Base-by-base conservation (phyloP, 148 eudicot species). In the Chenopodium berlandieri region DNA sequence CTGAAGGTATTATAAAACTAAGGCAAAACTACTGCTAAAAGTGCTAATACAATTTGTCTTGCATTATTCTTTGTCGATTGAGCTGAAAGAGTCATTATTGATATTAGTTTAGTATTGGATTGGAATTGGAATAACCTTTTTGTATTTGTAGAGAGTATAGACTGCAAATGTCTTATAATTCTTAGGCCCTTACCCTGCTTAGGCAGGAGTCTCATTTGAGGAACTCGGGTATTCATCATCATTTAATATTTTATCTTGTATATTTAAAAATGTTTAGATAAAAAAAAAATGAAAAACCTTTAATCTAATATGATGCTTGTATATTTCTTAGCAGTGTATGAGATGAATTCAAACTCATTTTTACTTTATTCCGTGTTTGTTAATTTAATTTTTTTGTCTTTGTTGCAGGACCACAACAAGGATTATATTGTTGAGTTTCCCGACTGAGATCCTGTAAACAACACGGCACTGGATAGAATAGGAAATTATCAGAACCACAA, bases 361-460 rank as follows among this genome's bases (percentile, higher is more conserved):
- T 79, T 74, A 63, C 58, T 10, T 78, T 27, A 23, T 19, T 63
- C 34, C 4, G 46, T 62, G 60, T 9, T 9, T 52, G 11, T 37
- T 8, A 30, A 30, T 73, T 74, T 23, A 19, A 78, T 44, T 54
- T 64, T 79, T 71, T 63, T 58, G 78, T 87, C 66, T 52, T 79
- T 22, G 25, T 27, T 27, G 30, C 89, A 96, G 99, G 94, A 92
- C 85, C 99, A 96, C 78, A 96, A 96, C 89, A 91, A 80, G 64
- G 99, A 96, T 82, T 96, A 87, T 80, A 92, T 96, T 72, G 98
- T 96, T 62, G 89, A 92, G 79, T 89, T 96, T 79, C 99, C 99
- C 27, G 99, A 96, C 85, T 94, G 97, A 98, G 94, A 94, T 85
- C 98, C 97, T 32, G 85, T 89, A 16, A 69, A 54, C 17, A 68